Evolutionary conservation across 192 early-diverging fungal species (phyloP), one percentile per base, ranked within the genome.

Genomic region (Coemansia sp.): DNA sequence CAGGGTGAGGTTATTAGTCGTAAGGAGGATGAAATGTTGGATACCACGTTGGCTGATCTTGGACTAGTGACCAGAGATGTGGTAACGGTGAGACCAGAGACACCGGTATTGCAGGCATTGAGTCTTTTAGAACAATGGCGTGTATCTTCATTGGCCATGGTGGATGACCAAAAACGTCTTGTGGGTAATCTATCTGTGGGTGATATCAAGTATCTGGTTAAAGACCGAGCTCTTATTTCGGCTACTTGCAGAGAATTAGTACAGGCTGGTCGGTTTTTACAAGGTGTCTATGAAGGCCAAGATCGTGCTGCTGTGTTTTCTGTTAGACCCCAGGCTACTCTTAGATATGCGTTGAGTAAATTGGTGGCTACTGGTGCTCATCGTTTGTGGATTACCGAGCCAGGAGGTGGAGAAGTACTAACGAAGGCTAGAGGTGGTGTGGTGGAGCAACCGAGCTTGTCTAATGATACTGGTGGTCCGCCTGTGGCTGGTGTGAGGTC

Each of bases 301-400:
- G 88, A 88, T 59, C 64, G 58, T 32, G 69, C 73, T 20, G 90
- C 93, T 0, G 89, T 94, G 8, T 90, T 94, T 70, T 88, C 90
- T 49, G 92, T 92, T 0, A 80, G 87, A 14, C 80, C 87, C 14
- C 85, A 87, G 55, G 88, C 91, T 0, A 88, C 90, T 0, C 79
- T 94, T 56, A 82, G 88, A 5, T 88, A 87, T 34, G 85, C 89
- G 8, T 83, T 93, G 45, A 88, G 87, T 31, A 93, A 93, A 70
- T 73, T 94, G 56, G 83, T 89, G 36, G 91, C 93, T 18, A 94
- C 93, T 4, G 86, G 85, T 16, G 89, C 91, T 0, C 93, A 94
- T 58, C 87, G 93, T 38, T 83, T 94, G 11, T 94, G 91, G 91
- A 89, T 93, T 38, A 76, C 74, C 0, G 57, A 69, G 64, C 69